Evolutionary conservation across 1,139 yeast genomes (phyloP), one percentile per base, ranked within the genome.

Genomic region (Yamadazyma triangularis): DNA sequence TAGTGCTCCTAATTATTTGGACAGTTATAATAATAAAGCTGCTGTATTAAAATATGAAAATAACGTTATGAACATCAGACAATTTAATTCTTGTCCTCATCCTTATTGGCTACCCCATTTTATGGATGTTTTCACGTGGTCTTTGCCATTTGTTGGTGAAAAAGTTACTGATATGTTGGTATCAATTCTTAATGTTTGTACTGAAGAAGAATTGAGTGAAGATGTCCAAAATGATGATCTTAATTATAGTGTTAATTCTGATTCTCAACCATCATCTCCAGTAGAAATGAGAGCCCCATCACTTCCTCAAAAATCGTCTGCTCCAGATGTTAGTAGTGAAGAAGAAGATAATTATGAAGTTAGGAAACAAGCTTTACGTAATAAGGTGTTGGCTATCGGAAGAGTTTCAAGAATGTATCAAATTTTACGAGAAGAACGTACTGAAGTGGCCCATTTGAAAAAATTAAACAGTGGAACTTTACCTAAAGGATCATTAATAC

Each of bases 91-190:
- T 48, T 80, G 91, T 24, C 95, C 96, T 7, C 97, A 91, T 58
- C 98, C 98, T 1, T 91, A 91, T 59, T 89, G 95, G 91, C 68
- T 91, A 44, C 98, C 98, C 4, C 89, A 89, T 56, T 87, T 89
- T 48, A 88, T 89, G 95, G 96, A 91, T 56, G 96, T 89, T 5
- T 91, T 91, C 57, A 84, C 96, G 4, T 91, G 98, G 98, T 86
- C 96, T 3, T 66, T 91, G 38, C 98, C 98, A 6, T 91, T 91
- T 66, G 97, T 91, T 24, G 97, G 97, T n/a, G 96, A 91, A 60
- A 77, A 88, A 46, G 82, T 89, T 36, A 86, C 96, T 12, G 97
- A 91, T 52, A 89, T 91, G 85, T 71, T 91, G 52, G 87, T 88
- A 21, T 78, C 94, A 2, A 85, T 91, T 28, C 71, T 91, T 53